phyloP scores from a whole-genome alignment of 441 rosid species.

The Brassica hybrid region DNA sequence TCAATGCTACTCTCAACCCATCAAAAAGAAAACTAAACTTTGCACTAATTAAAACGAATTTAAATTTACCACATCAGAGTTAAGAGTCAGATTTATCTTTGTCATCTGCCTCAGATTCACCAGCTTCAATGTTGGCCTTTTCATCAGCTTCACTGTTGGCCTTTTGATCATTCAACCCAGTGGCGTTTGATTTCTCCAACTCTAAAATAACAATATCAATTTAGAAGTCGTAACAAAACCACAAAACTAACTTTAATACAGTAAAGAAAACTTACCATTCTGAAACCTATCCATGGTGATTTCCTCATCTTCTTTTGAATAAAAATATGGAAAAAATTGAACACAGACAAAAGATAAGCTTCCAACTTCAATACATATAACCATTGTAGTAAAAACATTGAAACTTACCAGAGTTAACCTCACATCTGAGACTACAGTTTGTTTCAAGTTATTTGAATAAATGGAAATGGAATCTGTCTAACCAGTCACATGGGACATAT shows the following conservation, averaged over 20 bases:
- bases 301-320: conserved; percentile 6
- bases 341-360: neutral
- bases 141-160: too few species aligned
- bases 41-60: neutral
- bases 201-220: neutral
- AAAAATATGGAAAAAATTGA: conserved; percentile 11
- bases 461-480: neutral
- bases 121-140: neutral
- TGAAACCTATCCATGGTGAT: conserved; percentile 12
- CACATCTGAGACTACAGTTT: neutral
- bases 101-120: conserved; percentile 10
- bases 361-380: neutral
- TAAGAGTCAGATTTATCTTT: conserved; percentile 36
- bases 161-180: neutral
- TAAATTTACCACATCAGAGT: conserved; percentile 42
- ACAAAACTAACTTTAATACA: neutral
- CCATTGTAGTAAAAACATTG: neutral
- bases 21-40: neutral
- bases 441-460: neutral
- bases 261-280: neutral
- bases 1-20: neutral
- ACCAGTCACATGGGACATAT: neutral
- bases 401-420: neutral
- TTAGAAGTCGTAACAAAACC: conserved; percentile 1
- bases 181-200: neutral